These are phyloP conservation scores for Colletotrichum salicis DNA, from an alignment of 2,329 filamentous ascomycete species.

Conservation along the genomic window DNA sequence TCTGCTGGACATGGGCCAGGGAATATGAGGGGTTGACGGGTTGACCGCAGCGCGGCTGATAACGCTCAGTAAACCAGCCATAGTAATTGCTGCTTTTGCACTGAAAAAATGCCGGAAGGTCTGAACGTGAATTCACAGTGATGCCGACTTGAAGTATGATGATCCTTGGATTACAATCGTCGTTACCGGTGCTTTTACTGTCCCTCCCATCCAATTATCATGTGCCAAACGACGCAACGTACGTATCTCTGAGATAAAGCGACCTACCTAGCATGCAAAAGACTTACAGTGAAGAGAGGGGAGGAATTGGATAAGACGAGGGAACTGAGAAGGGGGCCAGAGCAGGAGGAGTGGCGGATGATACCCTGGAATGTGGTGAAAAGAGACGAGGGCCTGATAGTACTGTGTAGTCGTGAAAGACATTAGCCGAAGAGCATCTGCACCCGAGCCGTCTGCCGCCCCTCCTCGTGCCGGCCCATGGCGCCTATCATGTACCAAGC, in stretches of 20 bases:
- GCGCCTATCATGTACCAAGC: background rate
- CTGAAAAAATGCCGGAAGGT: background rate
- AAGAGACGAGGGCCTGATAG: background rate
- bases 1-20: background rate
- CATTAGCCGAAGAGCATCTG: background rate
- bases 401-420: background rate
- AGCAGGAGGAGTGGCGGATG: background rate
- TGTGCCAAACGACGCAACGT: no score
- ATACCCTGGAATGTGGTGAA: background rate
- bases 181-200: background rate
- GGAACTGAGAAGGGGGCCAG: background rate
- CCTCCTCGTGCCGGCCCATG: constrained; percentile 17
- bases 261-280: background rate
- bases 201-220: no score
- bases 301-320: background rate
- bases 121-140: background rate
- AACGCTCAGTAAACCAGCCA: background rate
- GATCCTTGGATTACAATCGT: background rate
- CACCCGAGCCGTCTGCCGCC: background rate
- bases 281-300: background rate
- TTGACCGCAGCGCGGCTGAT: background rate
- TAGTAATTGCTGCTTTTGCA: background rate
- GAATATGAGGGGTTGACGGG: background rate
- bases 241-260: background rate
- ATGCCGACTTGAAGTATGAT: background rate